Evolutionary conservation across 1,284 basidiomycete species (phyloP).

Genomic region (Porogramme epimiltina): DNA sequence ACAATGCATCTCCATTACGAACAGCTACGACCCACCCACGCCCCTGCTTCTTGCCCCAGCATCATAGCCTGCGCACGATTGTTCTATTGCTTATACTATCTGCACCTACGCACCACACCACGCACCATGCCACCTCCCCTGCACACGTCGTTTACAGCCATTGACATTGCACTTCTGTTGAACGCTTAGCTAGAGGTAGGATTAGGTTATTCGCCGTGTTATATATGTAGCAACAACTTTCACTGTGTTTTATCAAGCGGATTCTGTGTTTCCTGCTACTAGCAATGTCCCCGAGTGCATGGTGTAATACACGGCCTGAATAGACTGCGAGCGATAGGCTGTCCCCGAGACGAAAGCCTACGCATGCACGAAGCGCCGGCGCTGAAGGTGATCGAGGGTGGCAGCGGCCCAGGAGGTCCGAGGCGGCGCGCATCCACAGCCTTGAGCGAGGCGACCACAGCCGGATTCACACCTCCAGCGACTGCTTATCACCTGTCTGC

Average conservation of each 20-base stretch:
- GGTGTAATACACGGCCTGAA: too few relatives aligned
- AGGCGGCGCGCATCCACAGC: constrained; percentile 9
- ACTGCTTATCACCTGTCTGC: too few relatives aligned
- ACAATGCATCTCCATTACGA: constrained; percentile 12
- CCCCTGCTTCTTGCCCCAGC: background rate
- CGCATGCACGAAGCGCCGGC: too few relatives aligned
- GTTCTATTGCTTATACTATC: constrained; percentile 21
- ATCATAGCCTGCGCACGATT: constrained; percentile 1
- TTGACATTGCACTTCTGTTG: constrained; percentile 8
- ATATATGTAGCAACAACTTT: constrained; percentile 21
- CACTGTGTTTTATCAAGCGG: constrained; percentile 1
- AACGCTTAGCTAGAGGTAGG: constrained; percentile 12
- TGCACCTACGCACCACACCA: constrained; percentile 6
- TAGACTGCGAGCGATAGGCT: too few relatives aligned
- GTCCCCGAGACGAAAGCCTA: too few relatives aligned
- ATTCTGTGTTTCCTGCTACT: too few relatives aligned
- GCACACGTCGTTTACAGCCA: background rate
- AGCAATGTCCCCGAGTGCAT: too few relatives aligned
- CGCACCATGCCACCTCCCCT: background rate
- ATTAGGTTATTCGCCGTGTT: constrained; percentile 21
- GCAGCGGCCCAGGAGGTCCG: too few relatives aligned
- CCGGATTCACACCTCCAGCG: background rate
- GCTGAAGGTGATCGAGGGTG: too few relatives aligned
- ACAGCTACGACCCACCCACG: constrained; percentile 16
- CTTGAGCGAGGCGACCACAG: constrained; percentile 7